Conservation (phyloP, 2,329 filamentous ascomycete species). For the Ustulina deusta region DNA sequence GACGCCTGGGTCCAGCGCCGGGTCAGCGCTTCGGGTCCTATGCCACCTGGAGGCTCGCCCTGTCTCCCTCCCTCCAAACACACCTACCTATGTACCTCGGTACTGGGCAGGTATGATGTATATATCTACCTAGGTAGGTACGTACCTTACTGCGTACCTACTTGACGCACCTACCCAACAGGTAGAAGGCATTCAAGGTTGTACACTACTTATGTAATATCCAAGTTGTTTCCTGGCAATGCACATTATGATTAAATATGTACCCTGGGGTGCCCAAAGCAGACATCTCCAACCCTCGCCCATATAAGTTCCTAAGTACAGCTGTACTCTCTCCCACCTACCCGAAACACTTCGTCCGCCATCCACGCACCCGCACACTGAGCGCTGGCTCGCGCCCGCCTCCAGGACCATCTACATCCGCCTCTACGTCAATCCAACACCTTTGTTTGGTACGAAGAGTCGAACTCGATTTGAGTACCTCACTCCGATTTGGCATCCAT, state of each 20-base stretch:
- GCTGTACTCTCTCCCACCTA: slow-evolving; percentile 10
- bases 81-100: background rate
- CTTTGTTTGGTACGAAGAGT: background rate
- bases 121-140: background rate
- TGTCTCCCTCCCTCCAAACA: background rate
- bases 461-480: background rate
- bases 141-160: background rate
- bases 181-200: too few relatives aligned
- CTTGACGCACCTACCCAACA: too few relatives aligned
- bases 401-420: background rate
- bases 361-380: slow-evolving; percentile 6
- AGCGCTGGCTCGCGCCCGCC: slow-evolving; percentile 8
- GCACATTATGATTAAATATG: background rate
- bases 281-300: slow-evolving; percentile 23
- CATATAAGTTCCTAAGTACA: slow-evolving; percentile 23
- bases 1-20: background rate
- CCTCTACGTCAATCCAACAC: slow-evolving; percentile 1
- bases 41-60: background rate
- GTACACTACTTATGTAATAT: too few relatives aligned
- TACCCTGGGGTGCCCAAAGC: slow-evolving; percentile 10
- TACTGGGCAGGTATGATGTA: too few relatives aligned
- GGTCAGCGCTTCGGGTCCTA: slow-evolving; percentile 18
- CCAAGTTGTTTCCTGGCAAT: slow-evolving; percentile 1
- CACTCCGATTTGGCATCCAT: background rate
- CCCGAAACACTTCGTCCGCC: background rate